A percentile compares a stretch with the other conserved stretches of the same genome.
Conservation (phyloP, 2,329 filamentous ascomycete species). For the Chaetoscypha palmicola region DNA sequence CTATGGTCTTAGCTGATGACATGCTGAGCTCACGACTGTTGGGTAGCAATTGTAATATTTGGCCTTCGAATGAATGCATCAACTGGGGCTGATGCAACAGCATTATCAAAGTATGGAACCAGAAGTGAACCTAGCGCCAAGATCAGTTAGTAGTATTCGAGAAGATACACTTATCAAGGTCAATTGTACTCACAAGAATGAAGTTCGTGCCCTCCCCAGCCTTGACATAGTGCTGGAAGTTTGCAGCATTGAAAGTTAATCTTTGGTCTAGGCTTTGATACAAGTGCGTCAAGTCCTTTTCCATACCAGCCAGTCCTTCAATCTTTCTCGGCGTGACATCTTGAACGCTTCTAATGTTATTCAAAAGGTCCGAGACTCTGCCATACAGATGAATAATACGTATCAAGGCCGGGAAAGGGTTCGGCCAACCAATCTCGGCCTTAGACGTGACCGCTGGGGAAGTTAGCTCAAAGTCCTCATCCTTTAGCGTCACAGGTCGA, state of each 20-base stretch:
- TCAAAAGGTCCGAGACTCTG: conserved; percentile 74
- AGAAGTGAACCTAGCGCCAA: conserved; percentile 63
- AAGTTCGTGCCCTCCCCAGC: conserved; percentile 80
- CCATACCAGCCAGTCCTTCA: conserved; percentile 66
- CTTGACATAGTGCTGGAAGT: conserved; percentile 80
- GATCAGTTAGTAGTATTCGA: conserved; percentile 76
- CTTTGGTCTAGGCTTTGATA: conserved; percentile 68
- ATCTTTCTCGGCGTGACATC: conserved; percentile 72
- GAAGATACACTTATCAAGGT: no score
- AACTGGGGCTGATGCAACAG: conserved; percentile 78
- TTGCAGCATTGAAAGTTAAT: conserved; percentile 76
- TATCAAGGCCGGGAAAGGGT: conserved; percentile 72
- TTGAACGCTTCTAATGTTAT: conserved; percentile 66
- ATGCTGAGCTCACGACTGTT: conserved; percentile 64
- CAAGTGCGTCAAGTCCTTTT: conserved; percentile 64
- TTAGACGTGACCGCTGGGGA: conserved; percentile 49
- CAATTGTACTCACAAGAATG: conserved; percentile 71
- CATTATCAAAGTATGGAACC: conserved; percentile 75
- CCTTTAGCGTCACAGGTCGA: conserved; percentile 72
- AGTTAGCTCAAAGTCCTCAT: conserved; percentile 76
- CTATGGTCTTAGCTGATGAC: conserved; percentile 70
- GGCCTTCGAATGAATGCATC: conserved; percentile 66
- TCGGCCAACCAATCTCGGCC: conserved; percentile 60
- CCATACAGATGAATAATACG: conserved; percentile 83
- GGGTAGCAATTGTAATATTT: conserved; percentile 64